Evolutionary conservation across 2,329 filamentous ascomycete genomes (phyloP), one percentile per base, ranked within the genome.

Genomic region (Didymosphaeria variabile): DNA sequence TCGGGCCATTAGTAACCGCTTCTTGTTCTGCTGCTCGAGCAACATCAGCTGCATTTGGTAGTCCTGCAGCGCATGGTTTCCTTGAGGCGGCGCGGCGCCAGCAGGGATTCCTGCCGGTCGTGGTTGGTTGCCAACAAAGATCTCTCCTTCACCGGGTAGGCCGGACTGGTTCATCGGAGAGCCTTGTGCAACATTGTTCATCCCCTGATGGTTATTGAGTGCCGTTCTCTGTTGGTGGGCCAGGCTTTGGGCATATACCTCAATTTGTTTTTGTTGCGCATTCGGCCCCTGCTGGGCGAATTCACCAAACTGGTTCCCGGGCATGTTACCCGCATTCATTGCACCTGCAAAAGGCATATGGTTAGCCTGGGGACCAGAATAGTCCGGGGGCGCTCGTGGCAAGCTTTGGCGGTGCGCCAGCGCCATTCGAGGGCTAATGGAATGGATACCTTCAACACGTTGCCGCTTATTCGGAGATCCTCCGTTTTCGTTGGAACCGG

Each of bases 41-140:
- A 94, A 80, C 91, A 94, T 94, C 74, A 94, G 81, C 77, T 94
- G 91, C 91, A 94, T 94, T 81, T 94, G 91, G 72, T 94, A 94
- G 77, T 95, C 91, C 78, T 94, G 91, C 49, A 94, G 83, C 23
- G 91, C 91, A 76, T 94, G 91, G 75, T 93, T 94, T 78, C 90
- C 91, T 57, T 85, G 69, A 80, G 84, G 63, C 79, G 83, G 72
- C 53, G 76, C 77, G 62, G 83, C 82, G 57, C 84, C 87, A 68
- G 93, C 90, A 62, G 90, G 87, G 73, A 90, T 90, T 72, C 38
- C 38, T n/a, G 68, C 68, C 47, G 68, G 63, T 54, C 74, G 71
- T 23, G 69, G 68, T 36, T 67, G 69, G 66, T 77, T 77, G 62
- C 73, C 73, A 44, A 72, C 68, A 60, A 77, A 78, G 52, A 78